Evolutionary conservation across 2,329 filamentous ascomycete genomes (phyloP).

Genomic region (Pseudocercospora macadamiae): DNA sequence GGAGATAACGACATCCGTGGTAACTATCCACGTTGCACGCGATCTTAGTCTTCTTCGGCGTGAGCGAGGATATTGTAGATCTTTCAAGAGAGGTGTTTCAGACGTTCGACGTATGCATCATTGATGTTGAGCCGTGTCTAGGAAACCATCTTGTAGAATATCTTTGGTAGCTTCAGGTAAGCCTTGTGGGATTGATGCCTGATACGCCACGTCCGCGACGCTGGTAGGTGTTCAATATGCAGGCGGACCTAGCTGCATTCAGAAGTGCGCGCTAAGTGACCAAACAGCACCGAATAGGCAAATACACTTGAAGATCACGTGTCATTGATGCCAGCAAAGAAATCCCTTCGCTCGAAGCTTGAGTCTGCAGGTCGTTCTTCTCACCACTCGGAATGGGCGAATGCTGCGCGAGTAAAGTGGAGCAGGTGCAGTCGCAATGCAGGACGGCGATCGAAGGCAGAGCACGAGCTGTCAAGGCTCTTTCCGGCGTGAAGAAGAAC

Average conservation of each 20-base stretch:
- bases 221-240: neutral
- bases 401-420: neutral
- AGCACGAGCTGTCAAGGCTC: conserved; percentile 7
- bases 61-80: conserved; percentile 4
- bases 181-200: neutral
- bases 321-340: neutral
- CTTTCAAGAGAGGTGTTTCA: neutral
- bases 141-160: neutral
- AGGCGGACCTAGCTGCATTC: conserved; percentile 3
- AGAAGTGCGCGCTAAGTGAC: neutral
- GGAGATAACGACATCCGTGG: neutral
- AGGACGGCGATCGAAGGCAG: neutral
- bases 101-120: neutral
- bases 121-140: neutral
- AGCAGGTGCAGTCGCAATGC: neutral
- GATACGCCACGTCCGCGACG: neutral
- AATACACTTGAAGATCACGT: conserved; percentile 7
- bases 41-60: neutral
- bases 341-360: neutral
- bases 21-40: neutral
- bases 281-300: neutral
- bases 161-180: neutral
- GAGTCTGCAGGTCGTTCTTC: neutral
- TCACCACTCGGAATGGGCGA: conserved; percentile 1
- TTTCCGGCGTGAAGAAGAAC: neutral